A percentile compares a stretch with the other conserved stretches of the same genome.
These are phyloP conservation scores for Miscanthus lutarioriparius DNA, from an alignment of 176 grass and related monocot species.

Conservation along the genomic window DNA sequence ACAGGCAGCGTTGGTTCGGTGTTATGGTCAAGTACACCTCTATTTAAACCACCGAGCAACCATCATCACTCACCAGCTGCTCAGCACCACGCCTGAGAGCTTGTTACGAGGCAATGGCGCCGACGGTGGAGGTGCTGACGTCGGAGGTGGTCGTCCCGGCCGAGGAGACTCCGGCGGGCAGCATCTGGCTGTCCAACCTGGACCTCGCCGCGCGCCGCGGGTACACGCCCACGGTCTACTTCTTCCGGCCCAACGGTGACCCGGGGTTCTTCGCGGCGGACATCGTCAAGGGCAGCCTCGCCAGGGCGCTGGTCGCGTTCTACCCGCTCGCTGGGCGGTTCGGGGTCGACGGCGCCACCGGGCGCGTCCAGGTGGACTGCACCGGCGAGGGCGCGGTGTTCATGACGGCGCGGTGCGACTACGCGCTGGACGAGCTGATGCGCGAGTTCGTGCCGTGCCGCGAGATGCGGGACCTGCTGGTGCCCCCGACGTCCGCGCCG, in stretches of 20 bases:
- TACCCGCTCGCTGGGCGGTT: conserved; percentile 74
- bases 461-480: conserved; percentile 47
- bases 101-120: neutral
- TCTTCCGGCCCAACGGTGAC: conserved; percentile 38
- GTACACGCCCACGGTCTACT: conserved; percentile 66
- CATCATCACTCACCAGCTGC: neutral
- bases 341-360: neutral
- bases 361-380: conserved; percentile 62
- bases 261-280: conserved; percentile 46
- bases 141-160: conserved; percentile 49
- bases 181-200: conserved; percentile 71
- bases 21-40: neutral
- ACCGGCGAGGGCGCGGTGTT: conserved; percentile 63
- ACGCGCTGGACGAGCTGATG: conserved; percentile 42
- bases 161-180: conserved; percentile 37
- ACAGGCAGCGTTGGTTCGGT: no score
- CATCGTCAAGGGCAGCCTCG: conserved; percentile 45
- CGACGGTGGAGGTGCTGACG: conserved; percentile 46
- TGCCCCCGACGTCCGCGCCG: conserved; percentile 33
- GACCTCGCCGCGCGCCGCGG: conserved; percentile 47
- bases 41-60: conserved; percentile 21
- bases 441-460: conserved; percentile 49
- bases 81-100: neutral
- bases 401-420: conserved; percentile 29
- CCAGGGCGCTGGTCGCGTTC: conserved; percentile 51